Conservation (phyloP, 73 alveolate genomes). For the Breviolum minutum region DNA sequence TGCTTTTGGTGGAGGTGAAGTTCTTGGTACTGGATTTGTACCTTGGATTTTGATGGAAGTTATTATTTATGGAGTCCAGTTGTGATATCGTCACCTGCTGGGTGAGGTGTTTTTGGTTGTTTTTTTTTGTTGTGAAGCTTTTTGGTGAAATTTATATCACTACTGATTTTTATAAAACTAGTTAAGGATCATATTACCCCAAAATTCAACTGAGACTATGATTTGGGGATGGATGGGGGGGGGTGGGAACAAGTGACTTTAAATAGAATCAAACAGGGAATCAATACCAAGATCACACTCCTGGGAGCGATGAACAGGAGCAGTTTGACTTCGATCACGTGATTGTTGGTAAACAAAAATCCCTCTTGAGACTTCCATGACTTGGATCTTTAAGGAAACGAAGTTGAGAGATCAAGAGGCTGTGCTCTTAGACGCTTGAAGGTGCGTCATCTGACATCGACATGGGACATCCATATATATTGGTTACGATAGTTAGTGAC, state of each 20-base stretch:
- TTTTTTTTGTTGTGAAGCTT: background rate
- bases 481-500: too few species aligned
- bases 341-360: too few species aligned
- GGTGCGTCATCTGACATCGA: too few species aligned
- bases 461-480: too few species aligned
- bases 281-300: too few species aligned
- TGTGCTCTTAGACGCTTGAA: constrained; percentile 24
- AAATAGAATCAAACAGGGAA: too few species aligned
- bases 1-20: constrained; percentile 91
- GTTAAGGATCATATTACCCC: background rate
- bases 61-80: too few species aligned
- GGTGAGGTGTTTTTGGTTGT: background rate
- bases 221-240: too few species aligned
- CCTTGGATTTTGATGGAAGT: background rate
- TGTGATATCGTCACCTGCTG: background rate
- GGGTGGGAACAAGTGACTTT: too few species aligned
- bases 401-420: constrained; percentile 58
- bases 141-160: background rate
- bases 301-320: background rate
- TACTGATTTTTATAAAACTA: background rate
- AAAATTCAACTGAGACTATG: too few species aligned
- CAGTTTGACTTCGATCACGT: too few species aligned
- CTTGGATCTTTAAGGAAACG: background rate
- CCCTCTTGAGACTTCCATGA: too few species aligned
- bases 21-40: constrained; percentile 42